Evolutionary conservation across 139 green algal species (phyloP).

Genomic region (Protoeuglena noctilucae): DNA sequence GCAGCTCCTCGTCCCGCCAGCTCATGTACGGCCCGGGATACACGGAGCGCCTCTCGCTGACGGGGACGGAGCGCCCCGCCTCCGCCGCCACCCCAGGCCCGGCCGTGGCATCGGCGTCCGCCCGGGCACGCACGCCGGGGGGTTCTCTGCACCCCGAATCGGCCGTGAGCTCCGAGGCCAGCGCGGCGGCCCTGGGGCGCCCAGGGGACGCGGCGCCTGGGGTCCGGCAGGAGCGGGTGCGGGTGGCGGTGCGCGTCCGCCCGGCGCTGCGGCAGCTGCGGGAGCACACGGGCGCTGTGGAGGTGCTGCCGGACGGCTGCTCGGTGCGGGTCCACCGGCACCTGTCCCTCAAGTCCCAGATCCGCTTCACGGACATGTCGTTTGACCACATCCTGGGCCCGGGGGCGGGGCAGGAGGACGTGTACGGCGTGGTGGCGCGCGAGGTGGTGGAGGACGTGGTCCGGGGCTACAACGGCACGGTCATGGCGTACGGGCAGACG

Average conservation of each 20-base stretch:
- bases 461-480: slow-evolving; percentile 61
- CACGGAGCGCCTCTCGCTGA: too few relatives aligned
- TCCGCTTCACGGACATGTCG: not conserved
- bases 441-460: slow-evolving; percentile 53
- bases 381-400: slow-evolving; percentile 30
- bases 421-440: slow-evolving; percentile 40
- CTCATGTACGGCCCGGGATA: too few relatives aligned
- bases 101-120: too few relatives aligned
- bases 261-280: slow-evolving; percentile 11
- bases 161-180: too few relatives aligned
- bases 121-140: too few relatives aligned
- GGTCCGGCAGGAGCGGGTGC: slow-evolving; percentile 30
- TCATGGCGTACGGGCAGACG: slow-evolving; percentile 63
- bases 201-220: too few relatives aligned
- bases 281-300: slow-evolving; percentile 17
- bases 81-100: too few relatives aligned
- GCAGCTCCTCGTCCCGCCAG: too few relatives aligned
- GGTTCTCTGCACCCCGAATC: too few relatives aligned
- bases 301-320: slow-evolving; percentile 4
- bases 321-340: slow-evolving; percentile 15
- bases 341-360: slow-evolving; percentile 4
- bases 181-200: too few relatives aligned
- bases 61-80: too few relatives aligned
- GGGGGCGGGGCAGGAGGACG: slow-evolving; percentile 38
- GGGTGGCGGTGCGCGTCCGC: slow-evolving; percentile 24